These are phyloP conservation scores for Lepiota brunneoincarnata DNA, from an alignment of 768 basidiomycete species.

Conservation along the genomic window DNA sequence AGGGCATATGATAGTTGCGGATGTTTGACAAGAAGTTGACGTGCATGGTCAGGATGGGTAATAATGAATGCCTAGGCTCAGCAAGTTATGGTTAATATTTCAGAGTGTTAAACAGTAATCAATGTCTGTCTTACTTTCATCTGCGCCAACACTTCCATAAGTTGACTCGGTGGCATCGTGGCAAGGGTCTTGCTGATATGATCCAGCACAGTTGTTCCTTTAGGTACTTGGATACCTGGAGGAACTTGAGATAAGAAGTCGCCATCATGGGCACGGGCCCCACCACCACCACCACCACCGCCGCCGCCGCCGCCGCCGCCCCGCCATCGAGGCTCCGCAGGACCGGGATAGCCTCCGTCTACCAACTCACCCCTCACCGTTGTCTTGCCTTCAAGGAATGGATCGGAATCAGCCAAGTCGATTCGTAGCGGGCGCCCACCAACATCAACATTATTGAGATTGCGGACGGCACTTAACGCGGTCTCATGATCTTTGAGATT, in stretches of 20 bases:
- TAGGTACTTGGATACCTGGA: slow-evolving; percentile 68
- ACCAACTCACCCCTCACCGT: slow-evolving; percentile 81
- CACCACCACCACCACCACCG: slow-evolving; percentile 41
- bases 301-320: slow-evolving; percentile 59
- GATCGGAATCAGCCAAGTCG: slow-evolving; percentile 91
- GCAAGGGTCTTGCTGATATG: slow-evolving; percentile 85
- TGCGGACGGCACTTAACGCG: slow-evolving; percentile 91
- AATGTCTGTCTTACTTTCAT: slow-evolving; percentile 76
- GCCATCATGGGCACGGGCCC: slow-evolving; percentile 38
- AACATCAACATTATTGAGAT: slow-evolving; percentile 89
- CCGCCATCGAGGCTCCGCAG: slow-evolving; percentile 50
- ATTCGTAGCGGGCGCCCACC: slow-evolving; percentile 92
- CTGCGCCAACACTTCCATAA: slow-evolving; percentile 93
- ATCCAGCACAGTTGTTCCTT: slow-evolving; percentile 73
- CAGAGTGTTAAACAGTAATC: slow-evolving; percentile 14
- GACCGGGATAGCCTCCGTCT: slow-evolving; percentile 60
- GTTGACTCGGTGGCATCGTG: slow-evolving; percentile 75
- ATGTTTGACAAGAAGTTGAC: slow-evolving; percentile 71
- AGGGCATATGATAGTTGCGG: slow-evolving; percentile 96
- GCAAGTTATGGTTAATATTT: slow-evolving; percentile 4
- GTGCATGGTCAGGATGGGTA: slow-evolving; percentile 88
- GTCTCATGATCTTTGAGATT: slow-evolving; percentile 82
- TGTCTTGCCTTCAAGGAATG: slow-evolving; percentile 88
- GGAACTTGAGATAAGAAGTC: slow-evolving; percentile 70
- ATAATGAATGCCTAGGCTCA: slow-evolving; percentile 79